phyloP scores from a whole-genome alignment of 441 rosid genomes.

The Croton setiger region DNA sequence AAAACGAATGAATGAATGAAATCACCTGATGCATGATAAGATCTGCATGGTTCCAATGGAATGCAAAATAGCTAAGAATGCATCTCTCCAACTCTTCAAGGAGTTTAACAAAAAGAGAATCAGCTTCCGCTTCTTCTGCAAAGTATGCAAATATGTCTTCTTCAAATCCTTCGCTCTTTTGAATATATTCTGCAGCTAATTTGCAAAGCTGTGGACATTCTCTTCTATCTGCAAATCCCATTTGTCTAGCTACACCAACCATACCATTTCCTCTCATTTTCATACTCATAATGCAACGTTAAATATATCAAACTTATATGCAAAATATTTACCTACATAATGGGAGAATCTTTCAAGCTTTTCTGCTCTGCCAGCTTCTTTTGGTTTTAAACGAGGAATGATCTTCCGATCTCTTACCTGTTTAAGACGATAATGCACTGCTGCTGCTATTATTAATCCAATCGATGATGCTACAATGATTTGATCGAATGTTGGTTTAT shows the following conservation, averaged over 20 bases:
- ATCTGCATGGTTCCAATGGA: constrained; percentile 93
- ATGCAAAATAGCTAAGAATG: constrained; percentile 92
- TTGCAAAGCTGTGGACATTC: constrained; percentile 85
- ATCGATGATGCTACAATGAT: constrained; percentile 65
- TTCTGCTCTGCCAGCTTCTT: constrained; percentile 43
- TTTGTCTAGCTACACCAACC: constrained; percentile 72
- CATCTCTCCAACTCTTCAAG: constrained; percentile 96
- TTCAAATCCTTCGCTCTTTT: constrained; percentile 66
- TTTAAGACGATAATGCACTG: constrained; percentile 45
- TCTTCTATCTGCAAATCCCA: constrained; percentile 86
- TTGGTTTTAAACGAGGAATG: constrained; percentile 54
- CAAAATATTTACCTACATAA: constrained; percentile 68
- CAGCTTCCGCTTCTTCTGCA: constrained; percentile 65
- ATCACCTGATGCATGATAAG: constrained; percentile 77
- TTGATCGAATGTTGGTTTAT: constrained; percentile 53
- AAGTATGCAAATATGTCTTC: constrained; percentile 79
- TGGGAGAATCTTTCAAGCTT: constrained; percentile 95
- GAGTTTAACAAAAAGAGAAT: constrained; percentile 86
- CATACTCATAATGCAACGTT: too few species aligned
- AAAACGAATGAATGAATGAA: not conserved
- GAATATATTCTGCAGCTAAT: constrained; percentile 77
- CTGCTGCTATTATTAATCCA: constrained; percentile 60
- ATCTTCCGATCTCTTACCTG: constrained; percentile 57
- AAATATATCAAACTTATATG: too few species aligned
- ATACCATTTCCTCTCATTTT: not conserved